A percentile compares a stretch with the other conserved stretches of the same genome.
These are phyloP conservation scores for Umbellularia californica DNA, from an alignment of 164 flowering plant species.

Conservation along the genomic window DNA sequence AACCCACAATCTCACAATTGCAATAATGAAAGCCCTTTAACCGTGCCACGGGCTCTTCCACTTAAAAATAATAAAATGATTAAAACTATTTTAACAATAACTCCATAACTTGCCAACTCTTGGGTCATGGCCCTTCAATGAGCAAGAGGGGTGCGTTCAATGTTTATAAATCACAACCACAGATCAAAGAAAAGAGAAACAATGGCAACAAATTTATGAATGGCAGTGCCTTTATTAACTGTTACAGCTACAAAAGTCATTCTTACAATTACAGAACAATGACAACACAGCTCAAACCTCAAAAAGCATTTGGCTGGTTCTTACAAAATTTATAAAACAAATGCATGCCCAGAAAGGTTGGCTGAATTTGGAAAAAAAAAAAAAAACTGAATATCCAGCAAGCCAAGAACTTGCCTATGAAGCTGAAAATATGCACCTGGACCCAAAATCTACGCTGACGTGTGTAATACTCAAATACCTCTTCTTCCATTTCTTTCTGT, in stretches of 20 bases:
- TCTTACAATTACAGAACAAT: not conserved
- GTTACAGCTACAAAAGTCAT: not conserved
- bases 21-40: no score
- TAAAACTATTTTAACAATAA: no score
- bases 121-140: no score
- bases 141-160: no score
- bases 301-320: not conserved
- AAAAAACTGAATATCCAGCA: not conserved
- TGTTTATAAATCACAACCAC: no score
- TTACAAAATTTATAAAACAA: not conserved
- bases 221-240: not conserved
- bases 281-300: not conserved
- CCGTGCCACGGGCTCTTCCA: no score
- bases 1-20: no score
- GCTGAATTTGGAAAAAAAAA: not conserved
- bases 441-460: not conserved
- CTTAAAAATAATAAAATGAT: no score
- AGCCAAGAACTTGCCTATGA: conserved; percentile 4
- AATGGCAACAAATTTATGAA: not conserved
- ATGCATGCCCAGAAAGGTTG: not conserved
- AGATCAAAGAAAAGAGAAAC: no score
- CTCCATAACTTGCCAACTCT: no score
- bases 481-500: not conserved
- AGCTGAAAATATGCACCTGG: not conserved
- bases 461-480: not conserved